Base-by-base conservation (phyloP, 106 monocot species). In the Vanilla planifolia region DNA sequence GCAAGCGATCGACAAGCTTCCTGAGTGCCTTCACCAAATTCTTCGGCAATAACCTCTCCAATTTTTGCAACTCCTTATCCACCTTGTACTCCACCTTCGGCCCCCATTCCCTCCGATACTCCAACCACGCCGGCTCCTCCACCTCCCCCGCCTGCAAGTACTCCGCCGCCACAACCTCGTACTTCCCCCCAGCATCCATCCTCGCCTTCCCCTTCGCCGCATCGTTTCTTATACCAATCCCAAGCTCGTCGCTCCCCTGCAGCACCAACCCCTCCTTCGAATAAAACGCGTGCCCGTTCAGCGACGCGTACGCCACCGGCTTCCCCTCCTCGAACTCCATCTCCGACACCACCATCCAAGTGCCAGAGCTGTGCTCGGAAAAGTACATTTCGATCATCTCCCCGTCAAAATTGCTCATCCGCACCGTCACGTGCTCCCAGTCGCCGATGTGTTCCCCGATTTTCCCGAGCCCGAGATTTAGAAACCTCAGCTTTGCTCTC, bases 391-490 rank as follows among this genome's bases (percentile, higher is more conserved):
- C 62, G 71, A 73, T 35, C 4, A 93, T 56, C 59, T 82, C 77
- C 2, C 93, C 89, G 0, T 30, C 72, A 51, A 82, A 69, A 55
- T 93, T 93, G 71, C 89, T 93, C 2, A 93, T 33, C 39, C 93
- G 37, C 10, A 93, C 42, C 1, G 88, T 93, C 4, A 93, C 48
- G 36, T 93, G 93, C 77, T 93, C 89, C 93, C 93, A 93, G 50
- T 93, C 93, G 1, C 89, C 89, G 3, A 85, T 79, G 57, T 93
- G 93, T 67, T 85, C 77, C 3, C 93, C 93, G 6, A 88, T 89
- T 59, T 43, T 80, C 3, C 89, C 84, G 3, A 93, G 60, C 1
- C 58, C 14, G 34, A 89, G 10, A 35, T 47, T 78, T 8, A 73
- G 13, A 20, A 73, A 15, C n/a, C 48, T 10, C 14, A 93, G 58